A percentile compares a stretch with the other conserved stretches of the same genome.
phyloP scores from a whole-genome alignment of 768 basidiomycete genomes.

The Phylloporus scabripes region DNA sequence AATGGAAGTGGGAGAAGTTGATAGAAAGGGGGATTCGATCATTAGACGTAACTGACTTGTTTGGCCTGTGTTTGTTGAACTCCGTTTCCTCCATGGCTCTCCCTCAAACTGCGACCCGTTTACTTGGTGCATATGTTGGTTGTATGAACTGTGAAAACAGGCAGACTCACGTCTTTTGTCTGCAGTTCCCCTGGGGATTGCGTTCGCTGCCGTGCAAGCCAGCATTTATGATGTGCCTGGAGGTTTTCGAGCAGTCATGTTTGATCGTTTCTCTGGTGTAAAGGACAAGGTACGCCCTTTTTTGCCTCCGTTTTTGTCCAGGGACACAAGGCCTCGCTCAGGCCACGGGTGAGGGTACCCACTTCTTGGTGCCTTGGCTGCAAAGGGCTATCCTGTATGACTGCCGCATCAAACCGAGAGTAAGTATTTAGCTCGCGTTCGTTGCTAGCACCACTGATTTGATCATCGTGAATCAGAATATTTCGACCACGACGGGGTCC shows the following conservation, averaged over 20 bases:
- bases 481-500: slow-evolving; percentile 97
- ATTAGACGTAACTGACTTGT: slow-evolving; percentile 15
- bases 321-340: slow-evolving; percentile 26
- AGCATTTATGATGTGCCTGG: slow-evolving; percentile 77
- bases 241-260: slow-evolving; percentile 94
- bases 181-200: slow-evolving; percentile 36
- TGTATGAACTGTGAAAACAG: background rate
- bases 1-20: slow-evolving; percentile 60
- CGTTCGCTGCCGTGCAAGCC: slow-evolving; percentile 40
- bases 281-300: slow-evolving; percentile 56
- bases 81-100: slow-evolving; percentile 42
- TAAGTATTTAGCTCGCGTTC: slow-evolving; percentile 33
- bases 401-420: slow-evolving; percentile 94
- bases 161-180: slow-evolving; percentile 8
- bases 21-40: slow-evolving; percentile 45
- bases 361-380: slow-evolving; percentile 92
- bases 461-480: slow-evolving; percentile 54
- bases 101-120: slow-evolving; percentile 42
- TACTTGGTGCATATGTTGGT: slow-evolving; percentile 38
- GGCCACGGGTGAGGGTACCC: slow-evolving; percentile 92
- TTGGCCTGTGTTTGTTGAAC: slow-evolving; percentile 23
- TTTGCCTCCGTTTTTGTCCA: background rate
- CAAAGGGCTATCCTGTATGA: slow-evolving; percentile 97
- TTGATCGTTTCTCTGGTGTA: slow-evolving; percentile 94
- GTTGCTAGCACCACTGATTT: slow-evolving; percentile 2